These are phyloP conservation scores for Backusella mclennaniae DNA, from an alignment of 192 early-diverging fungal species.

Conservation along the genomic window DNA sequence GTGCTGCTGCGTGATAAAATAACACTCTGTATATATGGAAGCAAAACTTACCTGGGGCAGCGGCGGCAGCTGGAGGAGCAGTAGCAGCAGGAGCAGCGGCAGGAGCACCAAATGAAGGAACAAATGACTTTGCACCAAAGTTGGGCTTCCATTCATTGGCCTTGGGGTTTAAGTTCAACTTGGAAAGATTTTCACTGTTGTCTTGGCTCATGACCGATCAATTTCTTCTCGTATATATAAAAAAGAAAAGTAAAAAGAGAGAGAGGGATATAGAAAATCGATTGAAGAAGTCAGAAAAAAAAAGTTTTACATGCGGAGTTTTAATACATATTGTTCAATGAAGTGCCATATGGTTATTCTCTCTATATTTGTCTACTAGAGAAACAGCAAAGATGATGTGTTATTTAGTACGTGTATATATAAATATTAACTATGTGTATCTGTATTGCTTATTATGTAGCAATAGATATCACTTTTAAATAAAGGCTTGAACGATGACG, in stretches of 20 bases:
- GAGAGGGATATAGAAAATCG: not conserved
- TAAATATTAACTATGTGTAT: not conserved
- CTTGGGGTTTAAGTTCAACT: slow-evolving; percentile 60
- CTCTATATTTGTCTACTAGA: not conserved
- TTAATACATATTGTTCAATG: not conserved
- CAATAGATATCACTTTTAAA: not conserved
- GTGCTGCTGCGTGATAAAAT: not conserved
- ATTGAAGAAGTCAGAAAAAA: not conserved
- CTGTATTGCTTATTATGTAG: not conserved
- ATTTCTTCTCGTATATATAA: not conserved
- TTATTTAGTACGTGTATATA: not conserved
- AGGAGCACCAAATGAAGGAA: slow-evolving; percentile 54
- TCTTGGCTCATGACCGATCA: slow-evolving; percentile 31
- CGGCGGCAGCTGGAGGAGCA: not conserved
- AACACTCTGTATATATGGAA: no score
- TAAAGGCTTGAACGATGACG: not conserved
- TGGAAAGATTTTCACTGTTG: slow-evolving; percentile 45
- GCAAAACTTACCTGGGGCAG: slow-evolving; percentile 5
- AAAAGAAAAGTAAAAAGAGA: not conserved
- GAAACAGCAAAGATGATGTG: not conserved
- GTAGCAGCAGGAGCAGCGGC: slow-evolving; percentile 43
- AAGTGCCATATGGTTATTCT: not conserved
- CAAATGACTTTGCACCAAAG: slow-evolving; percentile 68
- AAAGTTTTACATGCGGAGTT: not conserved
- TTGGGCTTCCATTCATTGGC: slow-evolving; percentile 69